phyloP scores from a whole-genome alignment of 2,329 filamentous ascomycete genomes.

The Claviceps capensis region DNA sequence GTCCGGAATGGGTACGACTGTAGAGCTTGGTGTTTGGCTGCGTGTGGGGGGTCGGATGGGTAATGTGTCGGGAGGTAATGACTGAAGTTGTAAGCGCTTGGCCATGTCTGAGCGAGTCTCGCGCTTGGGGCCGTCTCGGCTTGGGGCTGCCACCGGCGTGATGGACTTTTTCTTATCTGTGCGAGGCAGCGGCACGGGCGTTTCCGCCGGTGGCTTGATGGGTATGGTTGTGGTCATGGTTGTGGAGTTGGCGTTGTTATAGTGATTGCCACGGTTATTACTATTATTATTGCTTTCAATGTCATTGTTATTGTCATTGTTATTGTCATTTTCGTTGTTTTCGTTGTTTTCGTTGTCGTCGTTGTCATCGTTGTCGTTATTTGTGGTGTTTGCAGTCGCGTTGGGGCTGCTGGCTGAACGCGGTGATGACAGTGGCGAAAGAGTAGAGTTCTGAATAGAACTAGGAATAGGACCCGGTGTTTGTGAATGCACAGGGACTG shows the following conservation, averaged over 20 bases:
- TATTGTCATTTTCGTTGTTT: not conserved
- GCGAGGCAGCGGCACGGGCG: slow-evolving; percentile 23
- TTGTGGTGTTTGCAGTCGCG: slow-evolving; percentile 2
- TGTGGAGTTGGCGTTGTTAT: slow-evolving; percentile 7
- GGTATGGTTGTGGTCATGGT: slow-evolving; percentile 17
- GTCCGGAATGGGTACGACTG: slow-evolving; percentile 18
- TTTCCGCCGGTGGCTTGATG: slow-evolving; percentile 20
- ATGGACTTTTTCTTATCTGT: slow-evolving; percentile 19
- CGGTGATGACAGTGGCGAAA: slow-evolving; percentile 21
- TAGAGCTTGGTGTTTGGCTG: slow-evolving; percentile 21
- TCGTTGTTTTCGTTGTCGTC: not conserved
- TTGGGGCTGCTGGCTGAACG: slow-evolving; percentile 10
- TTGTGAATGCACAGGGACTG: slow-evolving; percentile 19
- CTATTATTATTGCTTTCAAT: not conserved
- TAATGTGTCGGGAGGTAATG: slow-evolving; percentile 7
- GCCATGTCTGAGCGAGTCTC: slow-evolving; percentile 31
- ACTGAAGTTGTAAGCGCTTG: slow-evolving; percentile 26
- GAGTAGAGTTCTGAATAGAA: slow-evolving; percentile 16
- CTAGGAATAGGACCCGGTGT: slow-evolving; percentile 29
- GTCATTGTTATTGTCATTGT: not conserved
- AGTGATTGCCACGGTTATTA: not conserved
- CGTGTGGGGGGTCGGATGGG: slow-evolving; percentile 18
- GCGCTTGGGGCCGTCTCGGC: slow-evolving; percentile 22
- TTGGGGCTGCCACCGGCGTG: slow-evolving; percentile 16
- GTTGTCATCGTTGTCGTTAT: not conserved